Conservation (phyloP, 2,329 filamentous ascomycete genomes). For the Aspergillaceae sp. region DNA sequence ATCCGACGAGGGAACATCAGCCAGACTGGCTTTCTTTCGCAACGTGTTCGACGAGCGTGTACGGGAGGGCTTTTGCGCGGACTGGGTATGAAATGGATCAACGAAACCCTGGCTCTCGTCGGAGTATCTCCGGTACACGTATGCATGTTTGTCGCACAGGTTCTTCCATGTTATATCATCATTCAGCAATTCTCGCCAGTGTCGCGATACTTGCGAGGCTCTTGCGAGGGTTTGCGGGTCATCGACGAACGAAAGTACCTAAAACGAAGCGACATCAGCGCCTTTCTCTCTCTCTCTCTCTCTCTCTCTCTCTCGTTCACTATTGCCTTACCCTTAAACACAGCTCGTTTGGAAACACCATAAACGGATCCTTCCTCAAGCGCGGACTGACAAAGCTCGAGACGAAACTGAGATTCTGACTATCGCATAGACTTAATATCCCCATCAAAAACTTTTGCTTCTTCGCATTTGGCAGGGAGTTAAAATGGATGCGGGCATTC, state of each 20-base stretch:
- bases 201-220: slow-evolving; percentile 88
- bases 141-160: slow-evolving; percentile 91
- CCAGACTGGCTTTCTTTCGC: slow-evolving; percentile 18
- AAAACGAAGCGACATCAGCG: slow-evolving; percentile 8
- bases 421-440: slow-evolving; percentile 87
- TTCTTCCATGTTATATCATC: slow-evolving; percentile 99
- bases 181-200: slow-evolving; percentile 86
- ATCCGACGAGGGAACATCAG: slow-evolving; percentile 34
- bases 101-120: slow-evolving; percentile 33
- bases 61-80: slow-evolving; percentile 13
- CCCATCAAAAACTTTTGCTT: slow-evolving; percentile 77
- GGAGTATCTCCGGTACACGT: slow-evolving; percentile 63
- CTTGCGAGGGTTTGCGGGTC: slow-evolving; percentile 89
- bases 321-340: slow-evolving; percentile 64
- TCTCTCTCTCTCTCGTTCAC: too few species aligned
- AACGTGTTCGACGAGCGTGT: slow-evolving; percentile 14
- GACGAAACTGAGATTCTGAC: slow-evolving; percentile 89
- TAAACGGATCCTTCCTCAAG: slow-evolving; percentile 93
- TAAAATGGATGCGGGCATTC: slow-evolving; percentile 72
- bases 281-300: too few species aligned
- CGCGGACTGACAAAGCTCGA: slow-evolving; percentile 91
- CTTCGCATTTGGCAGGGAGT: slow-evolving; percentile 64
- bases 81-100: slow-evolving; percentile 26
- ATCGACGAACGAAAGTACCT: slow-evolving; percentile 95
- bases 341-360: slow-evolving; percentile 81